Evolutionary conservation across 2,329 filamentous ascomycete species (phyloP), one percentile per base, ranked within the genome.

Genomic region (Westerdykella ornata): DNA sequence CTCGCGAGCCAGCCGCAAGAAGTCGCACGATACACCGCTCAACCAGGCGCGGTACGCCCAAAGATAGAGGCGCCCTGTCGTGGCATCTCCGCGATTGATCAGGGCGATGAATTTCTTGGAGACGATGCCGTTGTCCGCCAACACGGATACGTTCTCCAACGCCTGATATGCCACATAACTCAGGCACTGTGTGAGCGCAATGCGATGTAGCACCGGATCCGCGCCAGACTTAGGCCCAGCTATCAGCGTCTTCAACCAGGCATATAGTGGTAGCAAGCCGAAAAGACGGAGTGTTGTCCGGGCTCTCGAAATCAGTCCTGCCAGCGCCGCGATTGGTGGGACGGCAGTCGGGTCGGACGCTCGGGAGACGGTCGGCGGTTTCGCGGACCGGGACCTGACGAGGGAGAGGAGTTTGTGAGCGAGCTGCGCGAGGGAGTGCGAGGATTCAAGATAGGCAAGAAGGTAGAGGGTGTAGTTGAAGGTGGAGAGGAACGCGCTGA

Each of bases 381-480:
- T 46, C 33, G 55, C 47, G 34, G 51, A 40, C 41, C 53, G 55
- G 36, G 57, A 56, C 29, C 63, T 57, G 35, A 68, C 47, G 18
- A 62, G 53, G 15, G 55, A 53, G 35, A 69, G 52, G 28, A 66
- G 56, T 38, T 50, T 53, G 33, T 58, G 51, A 3, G 57, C 47
- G 28, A 58, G 47, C 39, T 41, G 19, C 3, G 56, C 45, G 32
- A 69, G 47, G 26, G 64, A 51, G 11, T 59, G 53, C 3, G 62
- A 60, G 12, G 67, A 57, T 42, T 70, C 65, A 33, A 68, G 55
- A 56, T 69, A 68, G 29, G 67, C 62, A 48, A 70, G 61, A 41
- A 71, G 61, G 55, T 71, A 71, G 50, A 71, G 63, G 38, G 63
- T 62, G 57, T 71, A 71, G 56, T 71, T 72, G 58, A 70, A 63